These are phyloP conservation scores for Moricandia arvensis DNA, from an alignment of 345 rosid species.

Conservation along the genomic window DNA sequence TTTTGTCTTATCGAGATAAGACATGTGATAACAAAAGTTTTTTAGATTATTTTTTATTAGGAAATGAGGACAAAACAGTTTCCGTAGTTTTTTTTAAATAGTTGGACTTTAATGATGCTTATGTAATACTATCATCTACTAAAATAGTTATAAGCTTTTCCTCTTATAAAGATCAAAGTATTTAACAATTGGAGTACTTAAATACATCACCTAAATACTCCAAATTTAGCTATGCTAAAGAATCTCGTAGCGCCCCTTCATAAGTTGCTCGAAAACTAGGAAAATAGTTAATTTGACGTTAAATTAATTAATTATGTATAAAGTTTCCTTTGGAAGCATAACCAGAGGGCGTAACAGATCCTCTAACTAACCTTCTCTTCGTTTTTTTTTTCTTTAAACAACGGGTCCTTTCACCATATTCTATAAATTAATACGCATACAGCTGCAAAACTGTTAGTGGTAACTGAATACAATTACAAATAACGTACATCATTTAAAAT, in stretches of 20 bases:
- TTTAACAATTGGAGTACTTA: neutral
- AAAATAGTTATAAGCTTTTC: neutral
- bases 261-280: neutral
- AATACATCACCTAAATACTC: neutral
- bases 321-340: neutral
- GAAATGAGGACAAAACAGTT: constrained; percentile 1
- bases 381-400: neutral
- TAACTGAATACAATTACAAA: neutral
- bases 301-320: too few species aligned
- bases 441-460: neutral
- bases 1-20: constrained; percentile 23
- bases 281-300: neutral
- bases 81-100: neutral
- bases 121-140: neutral
- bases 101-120: neutral
- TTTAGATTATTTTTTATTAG: neutral
- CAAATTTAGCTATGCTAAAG: neutral
- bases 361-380: neutral
- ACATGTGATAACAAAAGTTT: constrained; percentile 14
- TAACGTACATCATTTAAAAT: neutral
- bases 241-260: neutral
- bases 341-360: neutral
- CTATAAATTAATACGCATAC: neutral
- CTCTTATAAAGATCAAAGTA: neutral
- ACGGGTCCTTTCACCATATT: neutral